Evolutionary conservation across 2,329 filamentous ascomycete species (phyloP), one percentile per base, ranked within the genome.

Genomic region (Lecanicillium sp.): DNA sequence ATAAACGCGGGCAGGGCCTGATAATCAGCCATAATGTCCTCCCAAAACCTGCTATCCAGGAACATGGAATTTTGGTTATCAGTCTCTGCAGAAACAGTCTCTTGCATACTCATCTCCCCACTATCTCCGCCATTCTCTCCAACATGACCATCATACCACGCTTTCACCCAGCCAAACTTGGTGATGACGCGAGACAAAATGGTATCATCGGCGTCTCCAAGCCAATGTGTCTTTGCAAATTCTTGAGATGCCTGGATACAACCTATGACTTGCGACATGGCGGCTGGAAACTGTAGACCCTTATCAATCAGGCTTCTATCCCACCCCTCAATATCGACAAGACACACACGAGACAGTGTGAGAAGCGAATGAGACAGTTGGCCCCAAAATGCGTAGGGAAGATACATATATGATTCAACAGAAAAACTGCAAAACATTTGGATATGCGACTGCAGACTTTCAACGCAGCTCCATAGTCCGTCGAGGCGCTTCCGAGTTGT

Each of bases 21-120:
- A 17, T 31, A 33, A 9, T 38, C 36, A 8, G 39, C 14, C 39
- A 41, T 36, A 20, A 41, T 36, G 8, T 41, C 39, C 22, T 41
- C 39, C 39, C 39, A 41, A 27, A 36, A 32, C 10, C 29, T 28
- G 14, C 29, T 35, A 27, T 41, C 39, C 29, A 41, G 25, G 11
- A 41, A 33, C 4, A 36, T 33, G 10, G 19, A 22, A 9, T 27
- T 30, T 13, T 32, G 33, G 3, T 30, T 28, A 15, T 27, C 33
- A 27, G n/a, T 11, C 4, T 35, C 33, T 14, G 7, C 20, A 8
- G n/a, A 14, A 17, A 17, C 10, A 12, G 13, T 20, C 13, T 35
- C 10, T 5, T 25, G 17, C 6, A 25, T 25, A 25, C 22, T 25
- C 22, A 11, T 25, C 22, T 25, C 7, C 22, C 11, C 11, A 11